Evolutionary conservation across 768 basidiomycete genomes (phyloP).

Genomic region (Kwoniella sp.): DNA sequence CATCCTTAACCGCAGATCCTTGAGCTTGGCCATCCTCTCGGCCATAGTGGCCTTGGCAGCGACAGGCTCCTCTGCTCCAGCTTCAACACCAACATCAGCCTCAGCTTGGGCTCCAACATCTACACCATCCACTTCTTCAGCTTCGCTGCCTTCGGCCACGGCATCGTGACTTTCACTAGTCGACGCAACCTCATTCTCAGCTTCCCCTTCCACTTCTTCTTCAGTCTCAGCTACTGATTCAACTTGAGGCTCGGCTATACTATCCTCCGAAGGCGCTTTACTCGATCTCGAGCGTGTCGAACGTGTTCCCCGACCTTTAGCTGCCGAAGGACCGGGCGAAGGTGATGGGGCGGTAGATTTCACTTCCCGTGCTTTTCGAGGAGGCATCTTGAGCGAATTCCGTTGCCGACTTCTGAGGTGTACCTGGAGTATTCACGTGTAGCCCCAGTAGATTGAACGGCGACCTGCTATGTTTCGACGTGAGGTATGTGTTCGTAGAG

Average conservation of each 20-base stretch:
- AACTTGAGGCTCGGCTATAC: constrained; percentile 11
- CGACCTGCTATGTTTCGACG: too few species aligned
- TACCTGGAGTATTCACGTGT: too few species aligned
- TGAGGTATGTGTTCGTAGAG: too few species aligned
- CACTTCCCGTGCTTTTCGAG: constrained; percentile 37
- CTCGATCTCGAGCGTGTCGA: constrained; percentile 20
- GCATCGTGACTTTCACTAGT: too few species aligned
- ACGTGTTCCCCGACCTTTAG: not conserved
- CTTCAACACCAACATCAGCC: constrained; percentile 14
- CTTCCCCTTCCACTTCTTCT: constrained; percentile 10
- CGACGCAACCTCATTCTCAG: too few species aligned
- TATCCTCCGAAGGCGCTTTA: constrained; percentile 22
- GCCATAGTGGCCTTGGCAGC: constrained; percentile 60
- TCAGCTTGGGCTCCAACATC: not conserved
- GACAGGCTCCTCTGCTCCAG: constrained; percentile 17
- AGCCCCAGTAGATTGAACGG: too few species aligned
- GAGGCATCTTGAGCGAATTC: constrained; percentile 30
- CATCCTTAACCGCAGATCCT: constrained; percentile 74
- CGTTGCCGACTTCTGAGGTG: too few species aligned
- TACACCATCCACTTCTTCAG: too few species aligned
- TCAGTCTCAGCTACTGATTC: constrained; percentile 19
- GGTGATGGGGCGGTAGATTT: constrained; percentile 52
- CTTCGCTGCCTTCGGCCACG: too few species aligned
- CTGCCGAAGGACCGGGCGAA: constrained; percentile 32
- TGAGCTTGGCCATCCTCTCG: constrained; percentile 75